Conservation (phyloP, 2,329 filamentous ascomycete genomes). For the Stagonosporopsis cucurbitacearum region DNA sequence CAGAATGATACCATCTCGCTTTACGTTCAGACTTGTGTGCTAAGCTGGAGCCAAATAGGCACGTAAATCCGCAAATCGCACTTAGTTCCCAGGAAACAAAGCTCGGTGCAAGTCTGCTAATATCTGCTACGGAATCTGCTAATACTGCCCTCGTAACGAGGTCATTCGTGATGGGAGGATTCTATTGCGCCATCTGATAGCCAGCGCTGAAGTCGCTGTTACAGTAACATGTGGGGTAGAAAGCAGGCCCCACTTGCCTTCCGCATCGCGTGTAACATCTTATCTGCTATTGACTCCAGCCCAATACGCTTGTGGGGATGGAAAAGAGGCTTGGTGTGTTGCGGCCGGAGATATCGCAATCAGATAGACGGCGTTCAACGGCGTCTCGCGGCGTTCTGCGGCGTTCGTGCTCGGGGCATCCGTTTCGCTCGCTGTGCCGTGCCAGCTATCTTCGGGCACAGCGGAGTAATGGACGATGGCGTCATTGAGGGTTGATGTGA, state of each 20-base stretch:
- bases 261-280: background rate
- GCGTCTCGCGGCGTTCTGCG: constrained; percentile 1
- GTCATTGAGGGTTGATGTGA: constrained; percentile 2
- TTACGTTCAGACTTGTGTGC: no score
- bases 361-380: background rate
- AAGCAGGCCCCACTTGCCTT: constrained; percentile 4
- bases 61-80: background rate
- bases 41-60: no score
- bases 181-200: constrained; percentile 34
- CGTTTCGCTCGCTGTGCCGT: background rate
- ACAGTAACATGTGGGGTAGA: constrained; percentile 11
- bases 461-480: constrained; percentile 1
- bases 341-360: background rate
- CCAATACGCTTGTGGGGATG: constrained; percentile 3
- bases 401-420: background rate
- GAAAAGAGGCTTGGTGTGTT: background rate
- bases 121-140: background rate
- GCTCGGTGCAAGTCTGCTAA: no score
- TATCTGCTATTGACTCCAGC: background rate
- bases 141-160: background rate
- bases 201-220: constrained; percentile 2
- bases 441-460: background rate
- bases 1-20: no score
- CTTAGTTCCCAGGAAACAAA: background rate
- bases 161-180: constrained; percentile 27